Evolutionary conservation across 1,284 basidiomycete genomes (phyloP), one percentile per base, ranked within the genome.

Genomic region (Ganoderma sinense): DNA sequence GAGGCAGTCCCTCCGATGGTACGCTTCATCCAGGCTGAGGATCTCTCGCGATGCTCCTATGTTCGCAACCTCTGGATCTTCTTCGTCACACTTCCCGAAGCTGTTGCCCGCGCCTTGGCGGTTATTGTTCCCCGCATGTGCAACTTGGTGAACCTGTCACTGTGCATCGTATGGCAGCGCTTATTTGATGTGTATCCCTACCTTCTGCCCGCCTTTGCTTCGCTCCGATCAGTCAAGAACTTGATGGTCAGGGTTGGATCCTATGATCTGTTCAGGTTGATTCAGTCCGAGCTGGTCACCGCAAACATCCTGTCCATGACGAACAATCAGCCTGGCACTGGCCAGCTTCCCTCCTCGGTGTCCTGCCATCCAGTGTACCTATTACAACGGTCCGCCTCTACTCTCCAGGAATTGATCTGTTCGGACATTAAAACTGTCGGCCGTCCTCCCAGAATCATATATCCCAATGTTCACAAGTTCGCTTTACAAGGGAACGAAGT

Each of bases 11-110:
- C 16, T 26, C 10, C 53, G 26, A 6, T 55, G 13, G 5, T 55
- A 26, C 53, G 53, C 53, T 55, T 55, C 53, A 36, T 59, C 14
- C 33, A 39, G 31, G 56, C 56, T 33, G 56, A 59, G 18, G 56
- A 36, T 36, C 13, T 59, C 56, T 39, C 56, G 31, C 56, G 56
- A 36, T 59, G 56, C 33, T 36, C 33, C 20, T 59, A 59, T 33
- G 33, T 56, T 4, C 55, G 55, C 55, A 14, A 16, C 29, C 31
- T 58, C 31, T 0, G n/a, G 0, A 58, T 58, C 55, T 0, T 33
- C 29, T 2, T 6, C 6, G 55, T 20, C 16, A 29, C 55, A 36
- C 14, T 56, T 13, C 1, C 55, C 55, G 31, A 58, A 16, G 0
- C 55, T 4, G 55, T 56, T 33, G 55, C 31, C 18, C 20, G n/a